A percentile compares a stretch with the other conserved stretches of the same genome.
Conservation (phyloP, 2,329 filamentous ascomycete genomes). For the Hirsutella minnesotensis region DNA sequence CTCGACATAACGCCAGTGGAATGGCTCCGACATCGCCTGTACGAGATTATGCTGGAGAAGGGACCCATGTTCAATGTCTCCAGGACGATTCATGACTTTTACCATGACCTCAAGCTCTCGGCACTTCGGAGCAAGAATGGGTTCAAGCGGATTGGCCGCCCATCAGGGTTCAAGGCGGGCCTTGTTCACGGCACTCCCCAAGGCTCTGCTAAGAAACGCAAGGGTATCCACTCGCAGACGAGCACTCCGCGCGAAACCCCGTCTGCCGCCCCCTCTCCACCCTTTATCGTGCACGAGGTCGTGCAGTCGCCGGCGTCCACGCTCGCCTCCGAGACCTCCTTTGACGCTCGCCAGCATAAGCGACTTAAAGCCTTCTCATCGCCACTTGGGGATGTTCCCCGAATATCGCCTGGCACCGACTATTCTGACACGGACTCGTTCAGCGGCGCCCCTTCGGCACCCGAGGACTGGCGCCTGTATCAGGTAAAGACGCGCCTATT, state of each 20-base stretch:
- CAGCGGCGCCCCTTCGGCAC: slow-evolving; percentile 29
- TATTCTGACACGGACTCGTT: slow-evolving; percentile 41
- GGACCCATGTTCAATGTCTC: slow-evolving; percentile 38
- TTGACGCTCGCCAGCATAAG: slow-evolving; percentile 7
- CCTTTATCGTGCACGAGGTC: slow-evolving; percentile 9
- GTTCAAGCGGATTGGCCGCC: slow-evolving; percentile 45
- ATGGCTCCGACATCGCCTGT: slow-evolving; percentile 45
- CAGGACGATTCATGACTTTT: slow-evolving; percentile 39
- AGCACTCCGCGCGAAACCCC: slow-evolving; percentile 16
- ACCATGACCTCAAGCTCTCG: slow-evolving; percentile 41
- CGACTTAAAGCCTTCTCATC: slow-evolving; percentile 13
- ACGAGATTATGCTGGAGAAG: slow-evolving; percentile 33
- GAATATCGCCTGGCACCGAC: slow-evolving; percentile 32
- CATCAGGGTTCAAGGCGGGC: slow-evolving; percentile 31
- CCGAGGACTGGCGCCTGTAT: slow-evolving; percentile 38
- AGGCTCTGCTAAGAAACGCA: slow-evolving; percentile 18
- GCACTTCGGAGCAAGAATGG: slow-evolving; percentile 38
- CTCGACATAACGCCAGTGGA: slow-evolving; percentile 40
- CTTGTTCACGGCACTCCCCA: slow-evolving; percentile 13
- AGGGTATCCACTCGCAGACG: slow-evolving; percentile 17
- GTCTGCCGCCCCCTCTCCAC: slow-evolving; percentile 13
- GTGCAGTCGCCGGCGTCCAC: slow-evolving; percentile 2
- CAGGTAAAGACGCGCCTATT: slow-evolving; percentile 37
- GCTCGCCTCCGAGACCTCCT: background rate
- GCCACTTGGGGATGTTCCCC: slow-evolving; percentile 8